Base-by-base conservation (phyloP, 345 rosid species). In the Populus tremula region DNA sequence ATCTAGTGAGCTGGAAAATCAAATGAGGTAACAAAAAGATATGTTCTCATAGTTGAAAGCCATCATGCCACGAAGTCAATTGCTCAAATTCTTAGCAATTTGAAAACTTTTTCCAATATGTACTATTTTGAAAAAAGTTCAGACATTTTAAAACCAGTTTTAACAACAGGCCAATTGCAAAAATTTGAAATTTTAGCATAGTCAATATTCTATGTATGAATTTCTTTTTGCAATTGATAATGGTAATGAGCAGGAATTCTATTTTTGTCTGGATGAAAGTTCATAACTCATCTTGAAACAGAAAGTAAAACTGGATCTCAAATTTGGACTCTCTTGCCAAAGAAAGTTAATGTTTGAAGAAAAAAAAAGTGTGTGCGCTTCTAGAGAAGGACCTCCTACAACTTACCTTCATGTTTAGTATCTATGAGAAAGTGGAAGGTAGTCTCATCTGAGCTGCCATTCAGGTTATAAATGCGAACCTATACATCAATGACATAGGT, bases 391-490 rank as follows among this genome's bases (percentile, higher is more conserved):
- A 9, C 8, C 43, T 69, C 77, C 41, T n/a, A 43, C 16, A 64
- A 75, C 76, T 75, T 77, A 89, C 95, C 88, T 89, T 88, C 92
- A 56, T 77, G 70, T 77, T 76, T 80, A 68, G 81, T 78, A 71
- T 85, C 85, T 1, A 87, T 83, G 68, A 91, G 84, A 43, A 82
- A 76, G 77, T 79, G 84, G 70, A 86, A 86, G 79, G 74, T 85
- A 50, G 79, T 74, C 72, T 66, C 81, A 23, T 53, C 78, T 10
- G 76, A 68, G 79, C 82, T 27, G 11, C 77, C 70, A 67, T 78
- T 71, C 69, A 91, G 87, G 71, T 82, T 77, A 83, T 88, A 91
- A 75, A 91, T 47, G 56, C 77, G 80, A 75, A 91, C 90, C 95
- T 91, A 73, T 70, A 85, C 23, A 77, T 66, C 8, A 20, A 71